Evolutionary conservation across 495 filamentous ascomycete genomes (phyloP).

Genomic region (Saxophila tyrrhenica): DNA sequence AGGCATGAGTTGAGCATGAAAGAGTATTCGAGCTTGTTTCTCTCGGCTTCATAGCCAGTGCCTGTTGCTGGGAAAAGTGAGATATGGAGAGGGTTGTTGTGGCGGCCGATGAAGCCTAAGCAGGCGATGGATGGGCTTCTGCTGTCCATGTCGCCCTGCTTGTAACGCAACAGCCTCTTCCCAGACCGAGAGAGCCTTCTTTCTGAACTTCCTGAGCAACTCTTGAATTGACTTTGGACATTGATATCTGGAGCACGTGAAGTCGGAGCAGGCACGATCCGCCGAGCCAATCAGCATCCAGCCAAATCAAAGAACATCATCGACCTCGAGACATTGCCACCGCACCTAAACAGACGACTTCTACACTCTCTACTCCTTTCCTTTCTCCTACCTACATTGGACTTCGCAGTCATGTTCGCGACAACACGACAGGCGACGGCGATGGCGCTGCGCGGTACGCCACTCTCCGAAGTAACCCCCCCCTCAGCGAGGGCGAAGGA

Average conservation of each 20-base stretch:
- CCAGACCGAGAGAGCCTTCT: no score
- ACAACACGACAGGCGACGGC: constrained; percentile 52
- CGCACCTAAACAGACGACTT: background rate
- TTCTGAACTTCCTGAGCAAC: no score
- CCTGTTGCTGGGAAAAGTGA: constrained; percentile 64
- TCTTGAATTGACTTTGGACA: background rate
- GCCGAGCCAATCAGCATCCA: constrained; percentile 14
- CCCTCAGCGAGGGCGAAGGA: no score
- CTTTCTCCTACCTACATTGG: constrained; percentile 8
- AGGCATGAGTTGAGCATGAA: constrained; percentile 83
- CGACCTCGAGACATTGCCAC: constrained; percentile 5
- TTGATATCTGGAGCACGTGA: background rate
- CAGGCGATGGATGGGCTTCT: constrained; percentile 65
- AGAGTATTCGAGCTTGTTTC: constrained; percentile 62
- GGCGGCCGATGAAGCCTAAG: constrained; percentile 84
- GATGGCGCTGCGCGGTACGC: constrained; percentile 60
- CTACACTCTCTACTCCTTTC: constrained; percentile 18
- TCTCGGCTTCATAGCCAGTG: constrained; percentile 38
- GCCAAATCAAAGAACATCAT: background rate
- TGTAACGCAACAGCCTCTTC: no score
- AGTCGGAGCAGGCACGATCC: background rate
- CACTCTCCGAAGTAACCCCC: no score
- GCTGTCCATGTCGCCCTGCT: constrained; percentile 1
- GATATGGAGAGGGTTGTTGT: constrained; percentile 95
- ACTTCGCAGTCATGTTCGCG: constrained; percentile 44